Evolutionary conservation across 2,329 filamentous ascomycete species (phyloP), one percentile per base, ranked within the genome.

Genomic region (Chaetothyriales sp.): DNA sequence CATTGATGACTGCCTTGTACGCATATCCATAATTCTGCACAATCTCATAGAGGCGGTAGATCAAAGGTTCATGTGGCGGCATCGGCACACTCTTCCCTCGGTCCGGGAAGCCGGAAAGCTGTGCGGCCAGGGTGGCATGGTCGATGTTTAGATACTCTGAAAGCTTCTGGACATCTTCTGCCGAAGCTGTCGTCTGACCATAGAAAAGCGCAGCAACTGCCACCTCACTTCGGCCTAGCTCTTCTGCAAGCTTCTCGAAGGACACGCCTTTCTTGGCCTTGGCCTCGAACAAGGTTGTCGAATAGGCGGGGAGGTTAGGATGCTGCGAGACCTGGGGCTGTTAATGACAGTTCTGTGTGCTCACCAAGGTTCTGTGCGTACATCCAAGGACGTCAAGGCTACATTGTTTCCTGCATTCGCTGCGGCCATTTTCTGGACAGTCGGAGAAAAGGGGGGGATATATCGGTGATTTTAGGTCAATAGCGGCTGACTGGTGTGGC

Each of bases 11-110:
- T 0, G 88, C 89, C 75, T 95, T 95, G 70, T 93, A 95, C 0
- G 89, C 86, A 66, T 95, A 93, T 1, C 90, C 90, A 63, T 95
- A 95, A 67, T 95, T 96, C 71, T 95, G 89, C 55, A 96, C 83
- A 64, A 95, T 84, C 74, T 96, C 90, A 66, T 87, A 95, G 53
- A 95, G 67, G 2, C 90, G 75, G 67, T 96, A 96, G 63, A 95
- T 89, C 59, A 93, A 69, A 3, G 87, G 87, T 65, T 94, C 87
- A 53, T 78, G 81, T 0, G 86, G 86, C 0, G 86, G 86, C 85
- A 92, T 89, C 51, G 87, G 83, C 1, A 86, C 79, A 0, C 81
- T 77, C 49, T 80, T 75, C 32, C 89, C 89, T 2, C 89, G 78
- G 65, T 95, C 86, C 0, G 88, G 89, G 62, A 85, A 89, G 0